A percentile compares a stretch with the other conserved stretches of the same genome.
Conservation (phyloP, 805 yeast genomes). For the Ogataea ramenticola region DNA sequence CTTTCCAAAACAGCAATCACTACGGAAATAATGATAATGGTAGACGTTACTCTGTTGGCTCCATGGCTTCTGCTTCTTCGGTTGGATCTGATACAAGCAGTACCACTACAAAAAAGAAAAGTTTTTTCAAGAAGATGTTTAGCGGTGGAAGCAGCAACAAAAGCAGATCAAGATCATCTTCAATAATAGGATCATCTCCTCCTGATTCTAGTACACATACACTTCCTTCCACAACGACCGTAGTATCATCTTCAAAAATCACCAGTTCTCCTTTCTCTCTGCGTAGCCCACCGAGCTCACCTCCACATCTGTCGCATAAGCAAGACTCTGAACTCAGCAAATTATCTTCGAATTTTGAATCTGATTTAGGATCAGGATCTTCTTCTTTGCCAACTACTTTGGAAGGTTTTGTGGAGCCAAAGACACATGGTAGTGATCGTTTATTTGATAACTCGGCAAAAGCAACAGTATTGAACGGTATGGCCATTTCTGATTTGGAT, state of each 20-base stretch:
- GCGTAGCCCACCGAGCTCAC: conserved; percentile 2
- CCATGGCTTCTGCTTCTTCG: neutral
- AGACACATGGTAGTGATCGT: neutral
- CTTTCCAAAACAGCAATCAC: neutral
- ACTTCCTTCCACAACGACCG: conserved; percentile 1
- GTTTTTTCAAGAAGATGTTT: conserved; percentile 21
- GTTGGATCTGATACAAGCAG: neutral
- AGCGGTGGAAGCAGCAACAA: conserved; percentile 4
- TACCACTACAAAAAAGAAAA: conserved; percentile 10
- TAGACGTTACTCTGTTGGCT: neutral
- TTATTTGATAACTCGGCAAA: conserved; percentile 7
- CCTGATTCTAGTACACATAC: conserved; percentile 6
- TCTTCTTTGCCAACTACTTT: neutral
- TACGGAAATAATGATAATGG: neutral
- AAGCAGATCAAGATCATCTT: neutral
- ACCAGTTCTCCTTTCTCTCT: conserved; percentile 5
- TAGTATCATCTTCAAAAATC: neutral
- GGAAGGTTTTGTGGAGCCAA: conserved; percentile 9
- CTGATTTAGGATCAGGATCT: neutral
- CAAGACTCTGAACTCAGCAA: neutral
- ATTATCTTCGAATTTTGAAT: neutral
- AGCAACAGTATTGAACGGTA: neutral
- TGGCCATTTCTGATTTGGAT: conserved; percentile 19
- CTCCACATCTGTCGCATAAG: neutral
- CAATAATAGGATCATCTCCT: conserved; percentile 2